Base-by-base conservation (phyloP, 192 early-diverging fungal genomes). In the Coemansia sp. region DNA sequence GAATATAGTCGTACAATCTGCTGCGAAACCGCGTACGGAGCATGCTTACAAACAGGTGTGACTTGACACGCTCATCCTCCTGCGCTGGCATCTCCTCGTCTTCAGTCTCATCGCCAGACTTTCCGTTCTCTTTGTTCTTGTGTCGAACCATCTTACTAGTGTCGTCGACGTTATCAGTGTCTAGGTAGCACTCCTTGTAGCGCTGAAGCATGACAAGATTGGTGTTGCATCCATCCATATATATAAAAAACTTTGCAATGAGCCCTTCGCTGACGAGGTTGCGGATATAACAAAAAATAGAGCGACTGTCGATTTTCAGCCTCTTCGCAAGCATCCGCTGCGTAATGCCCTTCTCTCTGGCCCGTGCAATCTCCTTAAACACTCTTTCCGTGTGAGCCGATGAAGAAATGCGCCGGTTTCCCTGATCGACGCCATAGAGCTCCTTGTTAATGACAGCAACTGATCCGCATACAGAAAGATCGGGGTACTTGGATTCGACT, bases 251-350 rank as follows among this genome's bases (percentile, higher is more conserved):
- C 61, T 76, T 79, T 52, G 57, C 37, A 21, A 79, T 37, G 26
- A 84, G 67, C 4, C 82, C 82, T 16, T 71, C 59, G 0, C 21
- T 9, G 45, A 76, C 82, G 10, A 84, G 58, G 8, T 57, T n/a
- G 63, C 70, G 79, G n/a, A 84, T 47, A n/a, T 43, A 84, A 62
- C 75, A 70, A 56, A 74, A 84, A 39, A 57, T 57, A 11, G 68
- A 67, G n/a, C 77, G 66, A 11, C 72, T 67, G 58, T 84, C 82
- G 2, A 84, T 19, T 3, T 26, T 16, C 45, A 74, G 23, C 1
- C 37, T 41, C 62, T 67, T 76, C 11, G 67, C 37, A 42, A 84
- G 40, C 32, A 45, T 19, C n/a, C 19, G 18, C 65, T 84, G 82
- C 1, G 77, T 73, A 41, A 79, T 19, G 18, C 82, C 82, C 41